Evolutionary conservation across 2,329 filamentous ascomycete species (phyloP).

Genomic region (Fusarium anthophilum): DNA sequence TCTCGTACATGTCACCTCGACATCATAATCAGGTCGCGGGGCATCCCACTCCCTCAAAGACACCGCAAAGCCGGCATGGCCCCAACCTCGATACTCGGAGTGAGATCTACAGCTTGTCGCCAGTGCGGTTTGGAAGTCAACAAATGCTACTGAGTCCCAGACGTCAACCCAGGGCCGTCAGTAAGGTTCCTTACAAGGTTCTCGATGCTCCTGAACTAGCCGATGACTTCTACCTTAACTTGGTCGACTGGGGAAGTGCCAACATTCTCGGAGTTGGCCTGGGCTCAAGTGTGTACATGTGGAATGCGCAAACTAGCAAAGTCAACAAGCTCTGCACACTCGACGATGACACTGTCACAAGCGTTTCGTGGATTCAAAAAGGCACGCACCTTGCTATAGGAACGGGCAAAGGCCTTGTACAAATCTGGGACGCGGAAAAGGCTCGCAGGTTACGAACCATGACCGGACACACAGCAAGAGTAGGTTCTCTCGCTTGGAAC

Average conservation of each 20-base stretch:
- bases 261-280: constrained; percentile 94
- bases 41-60: constrained; percentile 89
- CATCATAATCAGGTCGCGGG: constrained; percentile 75
- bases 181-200: constrained; percentile 98
- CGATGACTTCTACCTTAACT: constrained; percentile 96
- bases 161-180: constrained; percentile 87
- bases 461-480: constrained; percentile 93
- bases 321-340: constrained; percentile 95
- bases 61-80: constrained; percentile 86
- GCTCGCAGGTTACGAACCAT: constrained; percentile 89
- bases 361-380: constrained; percentile 97
- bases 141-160: constrained; percentile 91
- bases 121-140: constrained; percentile 91
- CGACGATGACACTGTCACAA: constrained; percentile 93
- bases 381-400: constrained; percentile 96
- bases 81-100: constrained; percentile 89
- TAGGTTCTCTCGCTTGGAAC: constrained; percentile 96
- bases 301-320: constrained; percentile 90
- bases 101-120: constrained; percentile 95
- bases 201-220: constrained; percentile 94
- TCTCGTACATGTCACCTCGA: constrained; percentile 84
- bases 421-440: constrained; percentile 96
- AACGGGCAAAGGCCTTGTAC: constrained; percentile 91
- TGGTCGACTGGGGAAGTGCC: constrained; percentile 97
- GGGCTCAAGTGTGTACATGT: constrained; percentile 95